Base-by-base conservation (phyloP, 495 filamentous ascomycete genomes). In the Monascus purpureus region DNA sequence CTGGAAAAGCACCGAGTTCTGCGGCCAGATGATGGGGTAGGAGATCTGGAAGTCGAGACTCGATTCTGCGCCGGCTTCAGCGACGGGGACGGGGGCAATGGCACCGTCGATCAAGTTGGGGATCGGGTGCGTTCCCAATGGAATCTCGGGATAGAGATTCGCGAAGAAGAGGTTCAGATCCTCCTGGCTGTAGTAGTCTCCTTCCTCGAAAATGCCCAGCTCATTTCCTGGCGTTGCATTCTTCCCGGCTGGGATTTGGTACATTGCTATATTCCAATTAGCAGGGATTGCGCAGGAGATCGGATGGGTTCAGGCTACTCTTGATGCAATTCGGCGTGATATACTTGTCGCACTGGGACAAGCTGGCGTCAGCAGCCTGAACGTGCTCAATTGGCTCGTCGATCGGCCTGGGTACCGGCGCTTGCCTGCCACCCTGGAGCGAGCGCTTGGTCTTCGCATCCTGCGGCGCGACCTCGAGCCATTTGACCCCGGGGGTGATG, bases 81-180 rank as follows among this genome's bases (percentile, higher is more conserved):
- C n/a, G 0, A 39, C n/a, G 0, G 36, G 9, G 6, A 47, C 54
- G 5, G 61, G 55, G n/a, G 53, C 52, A 11, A 37, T 24, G 7
- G 41, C 57, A 13, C 65, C 67, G 37, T 73, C 59, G 28, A 72
- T 49, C 1, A 42, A 40, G 12, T 61, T 47, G 11, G 61, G 43
- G 3, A 37, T 56, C 6, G 67, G 59, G 9, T 57, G 49, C 8
- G 59, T 63, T 25, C 53, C 57, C 2, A 28, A 20, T 1, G 59
- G 57, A 17, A 63, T 58, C n/a, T 42, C 15, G 1, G 23, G 38
- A 15, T 46, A 43, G 8, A 56, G 28, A 3, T 32, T 59, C 15
- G 46, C 45, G 52, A 75, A 80, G 55, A 73, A 82, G 3, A 63
- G 42, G 38, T 77, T 51, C 11, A 82, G 54, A 38, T 80, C 74